Base-by-base conservation (phyloP, 352 stramenopile genomes). In the Phytophthora uliginosa region DNA sequence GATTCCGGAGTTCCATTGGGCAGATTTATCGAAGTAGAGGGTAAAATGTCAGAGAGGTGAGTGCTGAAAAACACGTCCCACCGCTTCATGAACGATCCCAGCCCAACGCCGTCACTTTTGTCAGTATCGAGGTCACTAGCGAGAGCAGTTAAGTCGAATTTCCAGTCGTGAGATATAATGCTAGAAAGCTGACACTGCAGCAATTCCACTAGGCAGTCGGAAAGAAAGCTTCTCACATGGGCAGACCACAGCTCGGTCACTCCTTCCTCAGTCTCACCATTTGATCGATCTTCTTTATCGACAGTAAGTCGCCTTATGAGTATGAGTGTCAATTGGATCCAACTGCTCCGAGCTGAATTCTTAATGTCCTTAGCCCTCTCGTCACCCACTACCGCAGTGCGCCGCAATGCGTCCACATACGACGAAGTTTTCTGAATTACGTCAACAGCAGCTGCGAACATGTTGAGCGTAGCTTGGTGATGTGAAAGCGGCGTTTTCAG, bases 131-230 rank as follows among this genome's bases (percentile, higher is more conserved):
- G 12, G 17, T 54, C 53, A n/a, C 48, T 10, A 55, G 48, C 7
- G 6, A 60, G 34, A 28, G 42, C 52, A 7, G 28, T 48, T 17
- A 84, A 84, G 5, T 69, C 52, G 57, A 92, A 79, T 22, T 89
- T 83, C 82, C 78, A 92, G 38, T 92, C 84, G 13, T 45, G 51
- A 31, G 63, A 68, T 40, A 82, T 75, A n/a, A 79, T 38, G 38
- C 59, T 63, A 7, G 57, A 69, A 13, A 89, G 53, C 9, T 87
- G 54, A n/a, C 65, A 59, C n/a, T 31, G 67, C 10, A 90, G 45
- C 18, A 86, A 56, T 34, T 63, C 52, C 24, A 67, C 36, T 24
- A 86, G 65, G 13, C 54, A 71, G 18, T 57, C 64, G 6, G 67
- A 70, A 51, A 71, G n/a, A 34, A 82, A 77, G 56, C n/a, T 50